phyloP scores from a whole-genome alignment of 495 filamentous ascomycete species.

The Cairneyella variabilis region DNA sequence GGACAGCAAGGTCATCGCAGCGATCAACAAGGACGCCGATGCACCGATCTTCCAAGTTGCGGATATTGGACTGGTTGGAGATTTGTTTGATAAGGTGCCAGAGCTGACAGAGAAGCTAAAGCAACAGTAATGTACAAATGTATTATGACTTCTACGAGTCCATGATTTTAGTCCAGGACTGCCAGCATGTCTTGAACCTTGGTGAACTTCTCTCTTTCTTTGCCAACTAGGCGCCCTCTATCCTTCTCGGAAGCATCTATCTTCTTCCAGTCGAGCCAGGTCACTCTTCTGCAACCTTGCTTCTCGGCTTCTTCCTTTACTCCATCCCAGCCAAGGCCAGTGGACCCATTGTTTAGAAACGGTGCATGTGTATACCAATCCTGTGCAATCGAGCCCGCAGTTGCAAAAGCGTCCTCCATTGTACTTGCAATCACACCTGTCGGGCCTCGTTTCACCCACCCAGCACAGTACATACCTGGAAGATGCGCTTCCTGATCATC shows the following conservation, averaged over 20 bases:
- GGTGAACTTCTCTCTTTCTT: constrained; percentile 81
- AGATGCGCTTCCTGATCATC: constrained; percentile 40
- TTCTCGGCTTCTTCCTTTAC: constrained; percentile 52
- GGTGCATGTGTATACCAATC: constrained; percentile 56
- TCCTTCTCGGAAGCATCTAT: constrained; percentile 78
- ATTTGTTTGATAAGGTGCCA: constrained; percentile 92
- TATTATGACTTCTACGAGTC: constrained; percentile 8
- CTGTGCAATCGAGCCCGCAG: constrained; percentile 70
- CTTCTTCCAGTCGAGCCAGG: constrained; percentile 80
- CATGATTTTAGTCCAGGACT: constrained; percentile 38
- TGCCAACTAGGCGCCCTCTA: constrained; percentile 62
- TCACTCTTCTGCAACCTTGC: constrained; percentile 54
- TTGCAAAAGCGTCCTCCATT: constrained; percentile 91
- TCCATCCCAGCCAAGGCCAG: constrained; percentile 68
- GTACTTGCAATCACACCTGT: constrained; percentile 95
- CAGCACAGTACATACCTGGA: constrained; percentile 86
- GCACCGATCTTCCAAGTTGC: constrained; percentile 98
- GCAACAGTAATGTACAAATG: constrained; percentile 47
- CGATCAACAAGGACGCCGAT: constrained; percentile 96
- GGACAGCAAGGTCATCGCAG: constrained; percentile 98
- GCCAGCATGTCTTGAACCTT: constrained; percentile 75
- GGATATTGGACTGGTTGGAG: constrained; percentile 90
- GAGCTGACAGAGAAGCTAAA: constrained; percentile 96
- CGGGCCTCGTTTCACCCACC: constrained; percentile 94
- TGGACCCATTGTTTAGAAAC: constrained; percentile 39